These are phyloP conservation scores for Letharia columbiana DNA, from an alignment of 495 filamentous ascomycete genomes.

Conservation along the genomic window DNA sequence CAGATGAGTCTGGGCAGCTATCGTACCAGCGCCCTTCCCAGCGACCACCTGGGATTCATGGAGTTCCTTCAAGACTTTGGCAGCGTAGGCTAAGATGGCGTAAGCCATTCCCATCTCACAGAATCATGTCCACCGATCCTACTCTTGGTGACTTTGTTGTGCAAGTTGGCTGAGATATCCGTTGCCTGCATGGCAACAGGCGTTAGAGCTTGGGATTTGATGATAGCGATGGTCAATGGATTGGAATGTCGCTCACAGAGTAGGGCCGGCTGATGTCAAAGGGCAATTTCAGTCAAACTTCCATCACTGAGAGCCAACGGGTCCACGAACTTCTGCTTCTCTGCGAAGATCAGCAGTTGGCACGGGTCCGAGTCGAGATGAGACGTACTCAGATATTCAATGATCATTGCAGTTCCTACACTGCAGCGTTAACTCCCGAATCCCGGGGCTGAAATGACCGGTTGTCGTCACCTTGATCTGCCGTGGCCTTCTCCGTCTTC, in stretches of 20 bases:
- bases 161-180: slow-evolving; percentile 57
- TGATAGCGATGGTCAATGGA: slow-evolving; percentile 11
- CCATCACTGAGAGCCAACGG: neutral
- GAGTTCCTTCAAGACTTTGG: slow-evolving; percentile 55
- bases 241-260: slow-evolving; percentile 36
- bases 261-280: slow-evolving; percentile 46
- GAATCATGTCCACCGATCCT: slow-evolving; percentile 3
- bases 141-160: slow-evolving; percentile 61
- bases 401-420: slow-evolving; percentile 33
- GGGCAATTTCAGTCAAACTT: slow-evolving; percentile 9
- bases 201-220: slow-evolving; percentile 23
- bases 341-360: slow-evolving; percentile 28
- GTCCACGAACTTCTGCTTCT: slow-evolving; percentile 46
- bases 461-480: slow-evolving; percentile 34
- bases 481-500: slow-evolving; percentile 37
- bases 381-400: slow-evolving; percentile 51
- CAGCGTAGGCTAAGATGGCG: slow-evolving; percentile 41
- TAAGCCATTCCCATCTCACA: slow-evolving; percentile 14
- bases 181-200: slow-evolving; percentile 38
- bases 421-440: neutral
- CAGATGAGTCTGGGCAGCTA: neutral
- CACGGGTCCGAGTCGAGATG: neutral
- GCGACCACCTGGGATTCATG: slow-evolving; percentile 52
- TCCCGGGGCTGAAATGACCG: neutral
- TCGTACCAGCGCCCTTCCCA: slow-evolving; percentile 46